Evolutionary conservation across 371 early-diverging fungal species (phyloP).

Genomic region (Rhizopus arrhizus): DNA sequence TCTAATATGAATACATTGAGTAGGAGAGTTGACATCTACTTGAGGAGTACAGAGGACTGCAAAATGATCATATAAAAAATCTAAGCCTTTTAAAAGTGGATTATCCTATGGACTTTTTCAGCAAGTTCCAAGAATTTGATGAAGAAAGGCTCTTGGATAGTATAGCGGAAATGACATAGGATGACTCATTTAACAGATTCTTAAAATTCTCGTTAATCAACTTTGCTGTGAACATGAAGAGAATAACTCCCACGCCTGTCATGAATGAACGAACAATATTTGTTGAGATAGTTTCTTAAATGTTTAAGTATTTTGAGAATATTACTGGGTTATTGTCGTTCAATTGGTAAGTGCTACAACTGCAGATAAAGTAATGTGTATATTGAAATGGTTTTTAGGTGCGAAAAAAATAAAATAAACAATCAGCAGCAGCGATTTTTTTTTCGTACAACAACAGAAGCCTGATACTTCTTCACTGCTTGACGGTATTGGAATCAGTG

Average conservation of each 20-base stretch:
- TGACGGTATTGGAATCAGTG: conserved; percentile 19
- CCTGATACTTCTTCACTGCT: conserved; percentile 6
- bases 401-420: conserved; percentile 24
- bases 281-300: conserved; percentile 10
- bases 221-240: conserved; percentile 13
- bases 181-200: conserved; percentile 8
- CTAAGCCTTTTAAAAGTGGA: conserved; percentile 6
- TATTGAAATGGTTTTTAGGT: conserved; percentile 14
- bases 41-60: conserved; percentile 6
- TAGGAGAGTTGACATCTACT: conserved; percentile 11
- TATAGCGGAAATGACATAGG: conserved; percentile 10
- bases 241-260: conserved; percentile 5
- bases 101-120: conserved; percentile 6
- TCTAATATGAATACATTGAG: conserved; percentile 8
- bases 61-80: conserved; percentile 8
- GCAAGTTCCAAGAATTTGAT: conserved; percentile 1
- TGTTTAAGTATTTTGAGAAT: conserved; percentile 16
- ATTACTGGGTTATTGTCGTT: conserved; percentile 18
- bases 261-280: conserved; percentile 16
- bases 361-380: conserved; percentile 3
- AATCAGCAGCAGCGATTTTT: conserved; percentile 19
- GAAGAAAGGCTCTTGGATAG: conserved; percentile 10
- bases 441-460: conserved; percentile 19
- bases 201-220: conserved; percentile 10
- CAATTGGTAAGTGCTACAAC: conserved; percentile 17